Percentiles rank a stretch among this genome's conserved stretches.
These are phyloP conservation scores for Cladosporium oxysporum DNA, from an alignment of 2,329 filamentous ascomycete genomes.

Conservation along the genomic window DNA sequence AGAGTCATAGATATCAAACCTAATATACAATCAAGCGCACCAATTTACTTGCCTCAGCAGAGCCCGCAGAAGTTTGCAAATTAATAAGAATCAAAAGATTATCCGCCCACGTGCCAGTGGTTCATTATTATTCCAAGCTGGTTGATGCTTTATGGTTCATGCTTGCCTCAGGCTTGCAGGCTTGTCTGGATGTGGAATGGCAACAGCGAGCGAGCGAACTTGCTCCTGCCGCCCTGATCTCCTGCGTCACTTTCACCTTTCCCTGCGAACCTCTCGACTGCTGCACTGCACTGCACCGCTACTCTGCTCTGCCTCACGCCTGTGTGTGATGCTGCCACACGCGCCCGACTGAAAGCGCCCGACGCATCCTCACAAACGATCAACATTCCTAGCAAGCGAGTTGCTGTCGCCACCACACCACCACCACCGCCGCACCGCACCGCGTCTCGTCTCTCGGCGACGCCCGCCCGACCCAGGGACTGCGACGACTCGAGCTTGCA, in stretches of 20 bases:
- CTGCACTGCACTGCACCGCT: background rate
- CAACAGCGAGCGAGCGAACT: background rate
- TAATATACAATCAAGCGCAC: background rate
- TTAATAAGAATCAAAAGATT: background rate
- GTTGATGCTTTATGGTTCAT: background rate
- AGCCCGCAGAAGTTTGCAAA: background rate
- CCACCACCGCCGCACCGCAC: background rate
- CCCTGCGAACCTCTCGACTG: background rate
- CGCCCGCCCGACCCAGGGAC: constrained; percentile 15
- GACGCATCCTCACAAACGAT: constrained; percentile 8
- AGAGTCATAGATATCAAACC: background rate
- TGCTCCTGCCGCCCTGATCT: constrained; percentile 4
- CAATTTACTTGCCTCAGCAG: background rate
- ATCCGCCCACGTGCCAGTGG: background rate
- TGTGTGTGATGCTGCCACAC: constrained; percentile 9
- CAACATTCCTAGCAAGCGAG: background rate
- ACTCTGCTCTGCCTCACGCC: background rate
- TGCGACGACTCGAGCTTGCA: constrained; percentile 18
- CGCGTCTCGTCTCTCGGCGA: constrained; percentile 10
- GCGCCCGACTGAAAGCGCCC: constrained; percentile 18
- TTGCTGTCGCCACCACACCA: constrained; percentile 3
- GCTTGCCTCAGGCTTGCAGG: constrained; percentile 1
- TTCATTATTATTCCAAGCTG: background rate
- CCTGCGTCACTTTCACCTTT: constrained; percentile 8
- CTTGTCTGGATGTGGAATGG: background rate